Percentiles rank a stretch among this genome's conserved stretches.
Conservation (phyloP, 257 asterid genomes). For the Eucommia ulmoides region DNA sequence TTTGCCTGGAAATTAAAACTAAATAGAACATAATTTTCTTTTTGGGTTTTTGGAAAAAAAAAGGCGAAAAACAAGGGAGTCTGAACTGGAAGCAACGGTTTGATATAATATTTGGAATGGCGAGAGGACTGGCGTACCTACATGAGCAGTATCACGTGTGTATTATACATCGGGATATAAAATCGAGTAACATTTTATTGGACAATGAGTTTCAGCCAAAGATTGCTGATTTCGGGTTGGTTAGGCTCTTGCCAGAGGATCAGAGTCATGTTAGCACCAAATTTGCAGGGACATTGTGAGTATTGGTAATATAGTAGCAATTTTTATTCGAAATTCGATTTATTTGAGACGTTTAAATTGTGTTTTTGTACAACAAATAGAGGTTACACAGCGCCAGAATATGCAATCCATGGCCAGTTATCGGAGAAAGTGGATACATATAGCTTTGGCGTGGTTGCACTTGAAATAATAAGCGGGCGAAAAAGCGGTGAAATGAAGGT, state of each 20-base stretch:
- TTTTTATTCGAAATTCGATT: too few relatives aligned
- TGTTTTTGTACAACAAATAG: too few relatives aligned
- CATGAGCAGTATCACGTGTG: constrained; percentile 65
- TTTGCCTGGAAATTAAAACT: too few relatives aligned
- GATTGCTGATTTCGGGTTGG: constrained; percentile 78
- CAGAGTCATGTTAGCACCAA: constrained; percentile 72
- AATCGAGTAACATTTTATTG: constrained; percentile 57
- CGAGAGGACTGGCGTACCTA: constrained; percentile 67
- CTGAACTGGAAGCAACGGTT: constrained; percentile 75
- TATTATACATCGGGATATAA: constrained; percentile 72
- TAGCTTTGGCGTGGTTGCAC: constrained; percentile 66
- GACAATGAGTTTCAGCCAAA: constrained; percentile 57
- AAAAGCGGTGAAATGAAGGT: constrained; percentile 32
- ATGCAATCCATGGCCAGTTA: constrained; percentile 69
- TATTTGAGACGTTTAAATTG: too few relatives aligned
- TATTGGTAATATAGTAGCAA: too few relatives aligned
- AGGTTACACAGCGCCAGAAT: constrained; percentile 87
- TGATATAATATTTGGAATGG: constrained; percentile 58
- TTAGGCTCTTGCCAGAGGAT: constrained; percentile 63
- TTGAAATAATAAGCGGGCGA: constrained; percentile 66
- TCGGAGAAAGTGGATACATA: constrained; percentile 77
- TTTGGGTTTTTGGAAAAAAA: background rate
- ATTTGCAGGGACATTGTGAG: constrained; percentile 89
- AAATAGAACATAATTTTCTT: too few relatives aligned
- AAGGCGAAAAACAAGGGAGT: constrained; percentile 52